Conservation (phyloP, 495 filamentous ascomycete genomes). For the Talaromyces thailandensis region DNA sequence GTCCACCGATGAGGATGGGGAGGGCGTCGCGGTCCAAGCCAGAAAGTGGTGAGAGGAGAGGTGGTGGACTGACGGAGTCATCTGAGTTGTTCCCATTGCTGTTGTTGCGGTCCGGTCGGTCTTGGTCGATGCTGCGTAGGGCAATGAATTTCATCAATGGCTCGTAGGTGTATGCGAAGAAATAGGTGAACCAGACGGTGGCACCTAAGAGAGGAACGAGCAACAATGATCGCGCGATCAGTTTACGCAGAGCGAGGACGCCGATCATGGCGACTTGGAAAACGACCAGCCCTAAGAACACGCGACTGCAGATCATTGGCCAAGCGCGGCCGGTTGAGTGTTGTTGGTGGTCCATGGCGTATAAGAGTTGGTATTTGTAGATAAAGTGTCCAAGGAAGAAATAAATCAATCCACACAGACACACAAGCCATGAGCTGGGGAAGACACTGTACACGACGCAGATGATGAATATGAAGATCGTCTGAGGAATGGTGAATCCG, state of each 20-base stretch:
- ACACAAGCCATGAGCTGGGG: conserved; percentile 69
- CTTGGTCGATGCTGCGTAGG: conserved; percentile 66
- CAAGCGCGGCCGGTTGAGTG: conserved; percentile 91
- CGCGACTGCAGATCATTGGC: conserved; percentile 87
- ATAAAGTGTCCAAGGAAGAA: conserved; percentile 86
- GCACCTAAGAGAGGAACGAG: conserved; percentile 66
- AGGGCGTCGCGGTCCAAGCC: conserved; percentile 37
- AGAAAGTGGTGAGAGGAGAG: conserved; percentile 31
- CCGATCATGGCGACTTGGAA: conserved; percentile 91
- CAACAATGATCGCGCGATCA: conserved; percentile 59
- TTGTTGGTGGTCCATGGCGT: conserved; percentile 95
- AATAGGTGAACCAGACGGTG: conserved; percentile 79
- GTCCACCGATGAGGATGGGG: conserved; percentile 30
- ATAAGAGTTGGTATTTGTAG: conserved; percentile 96
- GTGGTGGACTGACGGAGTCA: conserved; percentile 26
- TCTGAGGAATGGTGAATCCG: conserved; percentile 88
- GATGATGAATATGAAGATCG: conserved; percentile 84
- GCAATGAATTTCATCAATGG: conserved; percentile 90
- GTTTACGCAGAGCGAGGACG: conserved; percentile 63
- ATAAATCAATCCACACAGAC: conserved; percentile 77
- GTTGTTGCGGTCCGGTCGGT: conserved; percentile 15
- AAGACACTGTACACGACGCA: conserved; percentile 92
- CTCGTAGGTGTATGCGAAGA: conserved; percentile 65
- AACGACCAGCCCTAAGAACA: conserved; percentile 72
- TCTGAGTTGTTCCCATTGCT: conserved; percentile 19